Evolutionary conservation across 164 flowering plant species (phyloP).

Genomic region (Liriodendron chinense): DNA sequence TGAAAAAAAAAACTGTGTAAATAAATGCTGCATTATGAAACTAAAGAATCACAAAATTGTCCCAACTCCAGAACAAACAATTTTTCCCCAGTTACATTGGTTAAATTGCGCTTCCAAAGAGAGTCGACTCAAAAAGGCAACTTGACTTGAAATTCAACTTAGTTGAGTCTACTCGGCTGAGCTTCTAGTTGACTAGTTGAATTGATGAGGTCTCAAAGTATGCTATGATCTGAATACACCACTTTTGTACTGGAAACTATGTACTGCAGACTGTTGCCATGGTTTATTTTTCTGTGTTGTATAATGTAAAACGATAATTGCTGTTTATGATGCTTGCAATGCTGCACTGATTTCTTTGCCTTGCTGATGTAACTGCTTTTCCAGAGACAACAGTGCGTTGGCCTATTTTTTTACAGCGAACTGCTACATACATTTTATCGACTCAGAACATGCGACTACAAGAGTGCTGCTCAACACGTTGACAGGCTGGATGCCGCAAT

Average conservation of each 20-base stretch:
- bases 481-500: constrained; percentile 77
- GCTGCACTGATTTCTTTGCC: background rate
- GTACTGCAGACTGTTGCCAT: background rate
- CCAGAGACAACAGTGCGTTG: constrained; percentile 63
- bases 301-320: background rate
- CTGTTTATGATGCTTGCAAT: background rate
- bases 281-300: too few relatives aligned
- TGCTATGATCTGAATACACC: background rate
- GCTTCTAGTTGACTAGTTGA: background rate
- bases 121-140: too few relatives aligned
- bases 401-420: constrained; percentile 80
- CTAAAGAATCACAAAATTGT: background rate
- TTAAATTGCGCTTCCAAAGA: background rate
- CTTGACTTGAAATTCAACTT: background rate
- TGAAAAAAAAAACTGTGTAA: background rate
- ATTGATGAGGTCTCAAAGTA: background rate
- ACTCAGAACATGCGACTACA: constrained; percentile 83
- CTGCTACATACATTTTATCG: constrained; percentile 78
- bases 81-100: background rate
- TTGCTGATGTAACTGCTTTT: background rate
- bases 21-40: background rate
- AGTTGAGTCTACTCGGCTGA: background rate
- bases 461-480: constrained; percentile 70
- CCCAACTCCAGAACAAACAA: background rate
- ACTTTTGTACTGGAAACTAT: background rate